phyloP scores from a whole-genome alignment of 2,329 filamentous ascomycete genomes.

The Ilyonectria sp. region DNA sequence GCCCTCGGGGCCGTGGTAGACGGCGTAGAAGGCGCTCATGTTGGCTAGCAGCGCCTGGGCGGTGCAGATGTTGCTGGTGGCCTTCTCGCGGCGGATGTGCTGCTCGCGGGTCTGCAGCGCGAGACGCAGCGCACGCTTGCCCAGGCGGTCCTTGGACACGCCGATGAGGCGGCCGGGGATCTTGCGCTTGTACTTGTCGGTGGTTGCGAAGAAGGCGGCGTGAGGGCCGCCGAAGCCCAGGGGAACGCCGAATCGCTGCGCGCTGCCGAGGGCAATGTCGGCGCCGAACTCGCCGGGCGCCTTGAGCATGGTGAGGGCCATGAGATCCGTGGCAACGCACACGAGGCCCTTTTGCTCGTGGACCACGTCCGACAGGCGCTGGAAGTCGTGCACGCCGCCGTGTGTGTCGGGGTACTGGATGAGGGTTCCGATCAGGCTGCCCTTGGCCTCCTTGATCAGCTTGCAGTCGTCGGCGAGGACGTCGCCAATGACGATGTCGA shows the following conservation, averaged over 20 bases:
- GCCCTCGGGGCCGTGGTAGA: conserved; percentile 91
- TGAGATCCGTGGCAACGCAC: conserved; percentile 89
- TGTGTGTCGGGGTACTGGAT: conserved; percentile 95
- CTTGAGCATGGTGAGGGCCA: conserved; percentile 89
- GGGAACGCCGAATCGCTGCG: conserved; percentile 92
- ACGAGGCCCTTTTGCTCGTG: conserved; percentile 86
- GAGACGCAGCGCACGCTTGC: conserved; percentile 71
- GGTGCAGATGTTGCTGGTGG: conserved; percentile 97
- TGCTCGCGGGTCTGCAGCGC: conserved; percentile 95
- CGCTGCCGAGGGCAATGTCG: conserved; percentile 93
- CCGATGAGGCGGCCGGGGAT: conserved; percentile 92
- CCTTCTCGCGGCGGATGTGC: conserved; percentile 96
- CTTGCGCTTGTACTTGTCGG: conserved; percentile 92
- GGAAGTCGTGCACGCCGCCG: conserved; percentile 86
- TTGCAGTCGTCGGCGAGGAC: conserved; percentile 76
- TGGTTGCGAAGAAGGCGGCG: conserved; percentile 88
- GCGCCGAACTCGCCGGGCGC: conserved; percentile 95
- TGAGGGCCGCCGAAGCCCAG: conserved; percentile 94
- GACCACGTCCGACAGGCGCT: conserved; percentile 79
- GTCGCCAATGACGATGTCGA: conserved; percentile 83
- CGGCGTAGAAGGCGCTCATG: conserved; percentile 94
- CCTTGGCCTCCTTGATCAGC: conserved; percentile 80
- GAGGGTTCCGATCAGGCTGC: conserved; percentile 88
- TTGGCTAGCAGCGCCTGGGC: conserved; percentile 95
- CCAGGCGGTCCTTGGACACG: conserved; percentile 89